phyloP scores from a whole-genome alignment of 2,329 filamentous ascomycete genomes.

The Curvularia spicifera region DNA sequence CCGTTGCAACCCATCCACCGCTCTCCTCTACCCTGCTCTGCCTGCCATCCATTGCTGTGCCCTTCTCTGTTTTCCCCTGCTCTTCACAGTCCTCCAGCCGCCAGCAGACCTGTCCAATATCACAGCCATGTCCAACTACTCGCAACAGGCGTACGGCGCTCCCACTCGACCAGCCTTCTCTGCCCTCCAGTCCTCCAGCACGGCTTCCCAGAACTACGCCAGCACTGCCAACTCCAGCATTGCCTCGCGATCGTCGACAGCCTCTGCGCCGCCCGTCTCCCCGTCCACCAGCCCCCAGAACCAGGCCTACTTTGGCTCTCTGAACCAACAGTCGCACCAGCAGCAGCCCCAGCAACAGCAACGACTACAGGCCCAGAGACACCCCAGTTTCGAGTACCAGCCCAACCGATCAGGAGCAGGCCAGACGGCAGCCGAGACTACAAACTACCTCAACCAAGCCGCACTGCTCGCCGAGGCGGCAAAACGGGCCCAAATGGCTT shows the following conservation, averaged over 20 bases:
- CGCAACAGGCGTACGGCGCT: constrained; percentile 28
- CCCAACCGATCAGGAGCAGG: constrained; percentile 46
- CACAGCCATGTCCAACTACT: constrained; percentile 28
- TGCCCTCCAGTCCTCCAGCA: constrained; percentile 44
- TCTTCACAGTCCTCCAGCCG: background rate
- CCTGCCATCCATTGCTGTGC: background rate
- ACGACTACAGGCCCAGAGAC: constrained; percentile 35
- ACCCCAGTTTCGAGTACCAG: constrained; percentile 43
- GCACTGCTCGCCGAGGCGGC: constrained; percentile 90
- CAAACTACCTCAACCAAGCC: constrained; percentile 77
- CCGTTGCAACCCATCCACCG: constrained; percentile 2
- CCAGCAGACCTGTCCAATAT: background rate
- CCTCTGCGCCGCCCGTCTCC: constrained; percentile 44
- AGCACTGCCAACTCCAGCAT: constrained; percentile 53
- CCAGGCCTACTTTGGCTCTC: constrained; percentile 42
- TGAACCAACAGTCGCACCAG: constrained; percentile 36
- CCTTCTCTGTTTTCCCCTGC: background rate
- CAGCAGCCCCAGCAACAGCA: constrained; percentile 42
- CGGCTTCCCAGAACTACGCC: constrained; percentile 47
- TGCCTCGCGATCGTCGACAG: constrained; percentile 42
- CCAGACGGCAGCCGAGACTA: constrained; percentile 54
- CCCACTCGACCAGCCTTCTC: constrained; percentile 44
- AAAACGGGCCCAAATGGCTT: constrained; percentile 88
- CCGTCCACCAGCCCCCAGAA: constrained; percentile 44
- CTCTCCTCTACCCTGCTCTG: constrained; percentile 4